These are phyloP conservation scores for Fusarium euwallaceae DNA, from an alignment of 2,329 filamentous ascomycete genomes.

Conservation along the genomic window DNA sequence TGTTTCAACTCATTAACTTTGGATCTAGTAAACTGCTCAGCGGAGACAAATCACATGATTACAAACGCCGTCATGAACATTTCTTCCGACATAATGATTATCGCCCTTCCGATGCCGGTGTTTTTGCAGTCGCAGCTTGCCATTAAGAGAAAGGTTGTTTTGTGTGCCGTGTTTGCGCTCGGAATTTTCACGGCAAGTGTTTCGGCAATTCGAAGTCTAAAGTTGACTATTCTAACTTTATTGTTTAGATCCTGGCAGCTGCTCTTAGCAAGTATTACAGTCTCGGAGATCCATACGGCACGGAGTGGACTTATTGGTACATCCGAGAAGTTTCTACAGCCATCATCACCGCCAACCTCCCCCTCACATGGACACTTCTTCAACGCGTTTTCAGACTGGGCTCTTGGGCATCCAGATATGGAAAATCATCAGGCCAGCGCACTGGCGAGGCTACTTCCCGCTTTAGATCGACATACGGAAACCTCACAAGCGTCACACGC, in stretches of 20 bases:
- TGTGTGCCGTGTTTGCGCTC: constrained; percentile 60
- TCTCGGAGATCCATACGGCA: constrained; percentile 55
- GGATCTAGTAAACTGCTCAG: constrained; percentile 57
- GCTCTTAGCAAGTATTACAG: constrained; percentile 58
- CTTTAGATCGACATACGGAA: constrained; percentile 41
- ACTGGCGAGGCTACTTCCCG: constrained; percentile 41
- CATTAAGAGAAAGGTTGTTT: constrained; percentile 63
- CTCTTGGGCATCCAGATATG: constrained; percentile 46
- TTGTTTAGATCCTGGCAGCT: constrained; percentile 38
- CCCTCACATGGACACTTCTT: constrained; percentile 59
- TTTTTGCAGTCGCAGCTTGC: constrained; percentile 63
- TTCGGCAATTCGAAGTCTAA: fast-evolving
- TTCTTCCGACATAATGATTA: constrained; percentile 69
- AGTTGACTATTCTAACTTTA: background rate
- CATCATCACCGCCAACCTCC: constrained; percentile 59
- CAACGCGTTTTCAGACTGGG: constrained; percentile 53
- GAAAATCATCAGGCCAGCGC: constrained; percentile 42
- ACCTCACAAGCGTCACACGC: constrained; percentile 40
- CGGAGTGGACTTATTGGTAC: constrained; percentile 60
- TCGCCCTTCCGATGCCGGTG: constrained; percentile 66
- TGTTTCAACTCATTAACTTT: background rate
- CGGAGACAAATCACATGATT: constrained; percentile 67
- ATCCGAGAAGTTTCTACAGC: constrained; percentile 61
- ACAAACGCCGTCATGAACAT: constrained; percentile 70
- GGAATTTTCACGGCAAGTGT: constrained; percentile 58